Base-by-base conservation (phyloP, 106 monocot species). In the Dendrobium catenatum region DNA sequence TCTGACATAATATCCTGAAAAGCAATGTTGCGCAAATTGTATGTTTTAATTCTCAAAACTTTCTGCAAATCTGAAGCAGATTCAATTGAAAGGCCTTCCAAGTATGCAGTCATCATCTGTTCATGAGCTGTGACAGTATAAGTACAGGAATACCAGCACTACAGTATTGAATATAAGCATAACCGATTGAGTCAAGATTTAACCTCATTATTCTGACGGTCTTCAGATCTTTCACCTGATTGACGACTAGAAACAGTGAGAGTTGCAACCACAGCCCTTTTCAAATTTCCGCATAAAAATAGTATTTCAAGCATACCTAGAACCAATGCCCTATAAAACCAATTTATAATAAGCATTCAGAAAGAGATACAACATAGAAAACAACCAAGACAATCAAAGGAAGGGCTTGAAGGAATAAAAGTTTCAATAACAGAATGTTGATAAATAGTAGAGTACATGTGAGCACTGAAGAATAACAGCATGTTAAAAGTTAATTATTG, bases 231-330 rank as follows among this genome's bases (percentile, higher is more conserved):
- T 51, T 78, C 87, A 42, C 75, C 76, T 59, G 76, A 55, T 55
- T 67, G 73, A 82, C 84, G 72, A 67, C 55, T 79, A 78, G 73
- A 77, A 81, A 87, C 64, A 85, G 75, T 51, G 41, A 99, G 20
- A 46, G 90, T 93, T 78, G 95, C 89, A 54, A 99, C 77, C 15
- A 83, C 87, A 79, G 93, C 95, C 24, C 84, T 87, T 80, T 85
- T 88, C 77, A 82, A 89, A 76, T 42, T 87, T 85, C 98, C 98
- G 72, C 98, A 99, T 64, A 77, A 86, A 85, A 93, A 99, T 77
- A 99, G 85, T 76, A 99, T 93, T 87, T 99, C 98, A 47, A 95
- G 89, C 98, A 99, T 95, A 79, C 91, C 88, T 40, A 80, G 83
- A 87, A 93, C 87, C 85, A 99, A 84, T 79, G 95, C 95, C 81